Percentiles rank a stretch among this genome's conserved stretches.
Conservation (phyloP, 2,329 filamentous ascomycete genomes). For the Talaromyces sp. region DNA sequence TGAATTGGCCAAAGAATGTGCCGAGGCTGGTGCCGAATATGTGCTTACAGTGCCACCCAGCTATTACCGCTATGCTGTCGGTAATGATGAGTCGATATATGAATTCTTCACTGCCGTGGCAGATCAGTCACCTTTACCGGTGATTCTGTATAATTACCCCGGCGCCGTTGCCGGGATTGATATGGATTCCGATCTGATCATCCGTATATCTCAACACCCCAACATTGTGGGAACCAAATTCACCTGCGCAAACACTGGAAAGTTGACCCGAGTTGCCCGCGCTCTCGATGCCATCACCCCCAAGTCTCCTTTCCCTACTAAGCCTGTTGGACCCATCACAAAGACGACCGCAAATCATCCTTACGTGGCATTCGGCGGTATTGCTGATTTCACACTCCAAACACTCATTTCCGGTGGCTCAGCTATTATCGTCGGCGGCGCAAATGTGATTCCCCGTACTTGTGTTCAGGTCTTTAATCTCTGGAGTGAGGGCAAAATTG, state of each 20-base stretch:
- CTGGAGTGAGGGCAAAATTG: conserved; percentile 67
- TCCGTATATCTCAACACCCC: conserved; percentile 71
- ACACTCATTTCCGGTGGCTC: conserved; percentile 75
- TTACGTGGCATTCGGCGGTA: conserved; percentile 85
- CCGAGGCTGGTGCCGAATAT: conserved; percentile 71
- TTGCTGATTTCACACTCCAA: conserved; percentile 83
- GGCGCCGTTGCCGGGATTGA: conserved; percentile 82
- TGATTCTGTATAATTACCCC: conserved; percentile 88
- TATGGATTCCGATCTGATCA: conserved; percentile 83
- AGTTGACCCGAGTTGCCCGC: conserved; percentile 75
- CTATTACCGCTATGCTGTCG: conserved; percentile 74
- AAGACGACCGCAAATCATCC: conserved; percentile 34
- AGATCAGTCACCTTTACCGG: conserved; percentile 68
- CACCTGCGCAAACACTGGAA: conserved; percentile 86
- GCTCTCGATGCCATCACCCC: conserved; percentile 69
- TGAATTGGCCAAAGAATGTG: conserved; percentile 64
- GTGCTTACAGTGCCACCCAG: conserved; percentile 74
- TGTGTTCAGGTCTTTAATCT: conserved; percentile 78
- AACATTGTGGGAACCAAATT: conserved; percentile 90
- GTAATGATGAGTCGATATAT: conserved; percentile 66
- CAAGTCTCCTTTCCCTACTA: conserved; percentile 31
- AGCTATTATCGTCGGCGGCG: conserved; percentile 81
- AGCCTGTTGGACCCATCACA: conserved; percentile 23
- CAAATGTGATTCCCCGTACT: conserved; percentile 80
- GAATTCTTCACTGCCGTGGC: conserved; percentile 73